Evolutionary conservation across 2,329 filamentous ascomycete species (phyloP).

Genomic region (Gnomoniopsis smithogilvyi): DNA sequence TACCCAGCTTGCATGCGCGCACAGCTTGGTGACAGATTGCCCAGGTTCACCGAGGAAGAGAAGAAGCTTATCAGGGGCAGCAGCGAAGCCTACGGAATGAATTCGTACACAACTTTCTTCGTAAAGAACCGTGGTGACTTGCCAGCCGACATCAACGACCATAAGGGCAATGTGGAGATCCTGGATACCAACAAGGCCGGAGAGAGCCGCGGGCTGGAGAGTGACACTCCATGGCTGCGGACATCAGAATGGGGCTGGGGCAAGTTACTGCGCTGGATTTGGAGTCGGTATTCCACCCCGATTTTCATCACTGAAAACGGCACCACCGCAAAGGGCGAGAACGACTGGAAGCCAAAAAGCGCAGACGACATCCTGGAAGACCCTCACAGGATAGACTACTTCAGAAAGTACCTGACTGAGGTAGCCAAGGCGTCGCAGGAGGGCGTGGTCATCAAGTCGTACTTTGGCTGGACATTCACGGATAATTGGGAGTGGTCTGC

Average conservation of each 20-base stretch:
- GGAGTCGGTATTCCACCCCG: constrained; percentile 35
- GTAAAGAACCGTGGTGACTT: constrained; percentile 30
- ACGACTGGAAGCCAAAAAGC: constrained; percentile 28
- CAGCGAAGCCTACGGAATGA: constrained; percentile 40
- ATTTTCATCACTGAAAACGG: constrained; percentile 43
- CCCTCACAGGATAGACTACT: constrained; percentile 35
- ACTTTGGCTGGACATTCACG: constrained; percentile 39
- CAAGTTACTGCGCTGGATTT: constrained; percentile 38
- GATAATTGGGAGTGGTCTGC: constrained; percentile 45
- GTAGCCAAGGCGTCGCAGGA: constrained; percentile 34
- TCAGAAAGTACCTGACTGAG: constrained; percentile 34
- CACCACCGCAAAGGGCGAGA: constrained; percentile 37
- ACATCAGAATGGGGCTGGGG: constrained; percentile 36
- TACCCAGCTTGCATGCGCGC: constrained; percentile 37
- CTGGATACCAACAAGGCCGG: constrained; percentile 33
- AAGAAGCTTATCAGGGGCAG: constrained; percentile 34
- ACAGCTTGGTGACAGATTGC: constrained; percentile 35
- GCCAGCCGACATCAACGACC: constrained; percentile 35
- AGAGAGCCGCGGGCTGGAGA: constrained; percentile 30
- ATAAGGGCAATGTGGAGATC: constrained; percentile 36
- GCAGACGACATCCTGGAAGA: constrained; percentile 34
- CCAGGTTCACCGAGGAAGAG: constrained; percentile 36
- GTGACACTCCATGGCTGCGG: constrained; percentile 37
- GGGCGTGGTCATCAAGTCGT: constrained; percentile 35
- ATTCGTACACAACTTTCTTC: constrained; percentile 39